phyloP scores from a whole-genome alignment of 2,329 filamentous ascomycete species.

The Pyricularia pennisetigena region DNA sequence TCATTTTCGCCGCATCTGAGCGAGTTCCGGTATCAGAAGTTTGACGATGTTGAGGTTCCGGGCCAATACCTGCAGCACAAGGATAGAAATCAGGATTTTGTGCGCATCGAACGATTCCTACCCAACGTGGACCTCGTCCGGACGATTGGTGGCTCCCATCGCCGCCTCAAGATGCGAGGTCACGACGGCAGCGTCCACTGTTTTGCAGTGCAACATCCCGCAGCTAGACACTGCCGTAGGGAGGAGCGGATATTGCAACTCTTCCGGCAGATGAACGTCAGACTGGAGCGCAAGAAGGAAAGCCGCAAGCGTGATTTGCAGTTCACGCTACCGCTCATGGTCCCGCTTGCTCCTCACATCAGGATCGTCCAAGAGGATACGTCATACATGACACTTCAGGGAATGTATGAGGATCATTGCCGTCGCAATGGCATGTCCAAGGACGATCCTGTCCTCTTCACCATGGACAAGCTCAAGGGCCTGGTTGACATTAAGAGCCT shows the following conservation, averaged over 20 bases:
- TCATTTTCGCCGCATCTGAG: conserved; percentile 82
- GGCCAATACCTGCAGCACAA: conserved; percentile 96
- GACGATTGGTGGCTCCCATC: conserved; percentile 82
- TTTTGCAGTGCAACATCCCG: conserved; percentile 93
- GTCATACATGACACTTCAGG: conserved; percentile 89
- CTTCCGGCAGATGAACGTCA: conserved; percentile 95
- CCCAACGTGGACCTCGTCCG: conserved; percentile 90
- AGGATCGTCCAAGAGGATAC: conserved; percentile 92
- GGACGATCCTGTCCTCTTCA: conserved; percentile 90
- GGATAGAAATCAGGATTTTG: conserved; percentile 98
- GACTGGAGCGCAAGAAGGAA: conserved; percentile 86
- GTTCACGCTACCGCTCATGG: conserved; percentile 92
- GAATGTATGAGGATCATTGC: conserved; percentile 94
- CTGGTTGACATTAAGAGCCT: conserved; percentile 59
- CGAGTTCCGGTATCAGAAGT: conserved; percentile 95
- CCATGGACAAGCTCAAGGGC: conserved; percentile 84
- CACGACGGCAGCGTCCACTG: conserved; percentile 96
- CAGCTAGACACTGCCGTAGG: conserved; percentile 80
- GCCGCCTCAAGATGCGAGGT: conserved; percentile 88
- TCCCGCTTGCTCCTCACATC: conserved; percentile 89
- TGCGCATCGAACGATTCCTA: conserved; percentile 93
- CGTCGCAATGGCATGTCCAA: conserved; percentile 78
- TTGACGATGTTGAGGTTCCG: conserved; percentile 96
- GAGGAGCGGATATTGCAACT: conserved; percentile 94
- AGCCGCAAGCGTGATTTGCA: conserved; percentile 86